Evolutionary conservation across 1,139 yeast species (phyloP), one percentile per base, ranked within the genome.

Genomic region (Suhomyces choctaworum): DNA sequence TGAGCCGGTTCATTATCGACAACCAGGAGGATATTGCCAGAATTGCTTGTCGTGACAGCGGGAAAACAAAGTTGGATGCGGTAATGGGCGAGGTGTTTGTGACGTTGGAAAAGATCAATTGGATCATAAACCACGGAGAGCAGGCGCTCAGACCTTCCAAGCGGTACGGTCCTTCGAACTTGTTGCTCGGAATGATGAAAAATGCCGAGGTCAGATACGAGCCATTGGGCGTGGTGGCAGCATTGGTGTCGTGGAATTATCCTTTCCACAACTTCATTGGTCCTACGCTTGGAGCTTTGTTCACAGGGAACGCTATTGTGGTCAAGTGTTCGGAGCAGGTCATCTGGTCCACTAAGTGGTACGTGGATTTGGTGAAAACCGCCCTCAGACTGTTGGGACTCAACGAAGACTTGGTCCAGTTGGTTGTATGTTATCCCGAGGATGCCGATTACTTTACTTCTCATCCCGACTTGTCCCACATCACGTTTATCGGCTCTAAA

Each of bases 321-420:
- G 81, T 92, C 34, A 92, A 92, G 58, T 90, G 98, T 61, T 86
- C 96, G 4, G 98, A 92, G 59, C 87, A 88, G 51, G 97, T 92
- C 2, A 84, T 87, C 24, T 92, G 97, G 97, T 87, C 96, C 9
- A 85, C 96, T 7, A 77, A 72, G 42, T 85, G 84, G 70, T 92
- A 83, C 53, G 70, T 85, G 31, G 62, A 60, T 24, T 68, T 92
- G 56, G 83, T 88, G 10, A 81, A 78, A 50, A 69, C 80, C 8
- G 88, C 92, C 8, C 70, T 92, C 37, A 73, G 72, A 39, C 78
- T 77, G 45, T 82, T 92, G 53, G 88, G 85, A 7, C 77, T 80
- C 45, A 82, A 83, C 53, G 90, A 87, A 32, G 78, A 88, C 44
- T 66, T 92, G 48, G 95, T 90, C 7, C 97, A 92, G 60, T 68